Evolutionary conservation across 257 asterid species (phyloP).

Genomic region (Nemophila menziesii): DNA sequence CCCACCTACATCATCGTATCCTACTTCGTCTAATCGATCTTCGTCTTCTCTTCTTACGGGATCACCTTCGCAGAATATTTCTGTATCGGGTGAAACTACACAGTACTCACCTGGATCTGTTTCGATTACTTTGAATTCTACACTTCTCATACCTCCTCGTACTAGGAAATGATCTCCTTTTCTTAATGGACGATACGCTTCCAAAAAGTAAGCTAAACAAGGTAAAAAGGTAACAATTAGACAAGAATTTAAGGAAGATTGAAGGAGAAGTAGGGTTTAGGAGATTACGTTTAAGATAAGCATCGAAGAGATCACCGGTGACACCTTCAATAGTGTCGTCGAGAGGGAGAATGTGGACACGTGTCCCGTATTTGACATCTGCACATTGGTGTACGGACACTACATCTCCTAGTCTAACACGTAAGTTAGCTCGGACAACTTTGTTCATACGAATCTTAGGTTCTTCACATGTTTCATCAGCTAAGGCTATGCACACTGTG

Average conservation of each 20-base stretch:
- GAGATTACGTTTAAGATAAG: constrained; percentile 30
- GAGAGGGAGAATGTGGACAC: constrained; percentile 32
- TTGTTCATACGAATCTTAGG: constrained; percentile 65
- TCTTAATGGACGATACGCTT: constrained; percentile 23
- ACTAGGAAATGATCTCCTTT: constrained; percentile 50
- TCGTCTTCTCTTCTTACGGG: constrained; percentile 47
- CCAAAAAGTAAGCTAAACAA: neutral
- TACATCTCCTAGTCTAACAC: constrained; percentile 54
- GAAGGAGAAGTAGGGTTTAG: neutral
- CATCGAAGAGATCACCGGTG: constrained; percentile 37
- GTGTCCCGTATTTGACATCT: constrained; percentile 33
- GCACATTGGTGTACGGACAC: constrained; percentile 40
- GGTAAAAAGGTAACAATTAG: neutral
- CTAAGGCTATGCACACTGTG: constrained; percentile 15
- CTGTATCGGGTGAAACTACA: constrained; percentile 49
- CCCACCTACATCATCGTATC: constrained; percentile 48
- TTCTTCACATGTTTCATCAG: constrained; percentile 58
- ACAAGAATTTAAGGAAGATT: neutral
- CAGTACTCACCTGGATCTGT: constrained; percentile 49
- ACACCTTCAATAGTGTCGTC: constrained; percentile 44
- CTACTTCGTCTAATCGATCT: constrained; percentile 43
- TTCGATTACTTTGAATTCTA: constrained; percentile 41
- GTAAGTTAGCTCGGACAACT: constrained; percentile 50
- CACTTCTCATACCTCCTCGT: constrained; percentile 46
- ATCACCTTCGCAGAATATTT: constrained; percentile 50